phyloP scores from a whole-genome alignment of 345 rosid species.

The Hibiscus trionum region DNA sequence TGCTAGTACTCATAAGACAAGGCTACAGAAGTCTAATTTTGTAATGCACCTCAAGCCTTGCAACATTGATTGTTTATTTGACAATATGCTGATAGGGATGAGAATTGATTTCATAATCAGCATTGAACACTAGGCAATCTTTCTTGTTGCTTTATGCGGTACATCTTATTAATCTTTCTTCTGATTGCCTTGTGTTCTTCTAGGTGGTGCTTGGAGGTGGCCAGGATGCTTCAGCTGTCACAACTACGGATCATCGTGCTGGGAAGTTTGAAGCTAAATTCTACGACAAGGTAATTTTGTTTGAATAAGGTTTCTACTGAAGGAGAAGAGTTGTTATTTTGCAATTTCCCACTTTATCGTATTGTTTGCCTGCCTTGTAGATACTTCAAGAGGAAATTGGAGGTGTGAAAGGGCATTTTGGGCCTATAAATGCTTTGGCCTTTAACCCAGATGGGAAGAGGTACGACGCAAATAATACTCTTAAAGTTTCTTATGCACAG shows the following conservation, averaged over 20 bases:
- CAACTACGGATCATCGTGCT: constrained; percentile 95
- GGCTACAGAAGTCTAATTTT: neutral
- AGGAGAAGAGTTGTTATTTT: neutral
- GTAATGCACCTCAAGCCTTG: neutral
- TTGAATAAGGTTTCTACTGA: neutral
- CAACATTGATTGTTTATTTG: neutral
- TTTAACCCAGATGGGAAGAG: constrained; percentile 93
- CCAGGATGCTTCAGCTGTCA: constrained; percentile 92
- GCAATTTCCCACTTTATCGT: neutral
- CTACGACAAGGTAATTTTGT: constrained; percentile 53
- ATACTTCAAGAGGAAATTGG: constrained; percentile 87
- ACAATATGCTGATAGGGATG: neutral
- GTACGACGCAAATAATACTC: constrained; percentile 24
- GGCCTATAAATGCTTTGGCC: constrained; percentile 93
- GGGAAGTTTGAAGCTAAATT: constrained; percentile 98
- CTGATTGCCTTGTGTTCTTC: constrained; percentile 1
- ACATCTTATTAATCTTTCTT: neutral
- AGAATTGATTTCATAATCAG: neutral
- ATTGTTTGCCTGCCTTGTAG: constrained; percentile 20
- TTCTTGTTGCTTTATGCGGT: neutral
- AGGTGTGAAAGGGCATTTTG: constrained; percentile 97
- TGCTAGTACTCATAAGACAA: no score
- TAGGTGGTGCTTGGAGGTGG: constrained; percentile 99
- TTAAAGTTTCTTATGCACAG: neutral
- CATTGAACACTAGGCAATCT: neutral